Conservation (phyloP, 192 early-diverging fungal species). For the Linderina pennispora region DNA sequence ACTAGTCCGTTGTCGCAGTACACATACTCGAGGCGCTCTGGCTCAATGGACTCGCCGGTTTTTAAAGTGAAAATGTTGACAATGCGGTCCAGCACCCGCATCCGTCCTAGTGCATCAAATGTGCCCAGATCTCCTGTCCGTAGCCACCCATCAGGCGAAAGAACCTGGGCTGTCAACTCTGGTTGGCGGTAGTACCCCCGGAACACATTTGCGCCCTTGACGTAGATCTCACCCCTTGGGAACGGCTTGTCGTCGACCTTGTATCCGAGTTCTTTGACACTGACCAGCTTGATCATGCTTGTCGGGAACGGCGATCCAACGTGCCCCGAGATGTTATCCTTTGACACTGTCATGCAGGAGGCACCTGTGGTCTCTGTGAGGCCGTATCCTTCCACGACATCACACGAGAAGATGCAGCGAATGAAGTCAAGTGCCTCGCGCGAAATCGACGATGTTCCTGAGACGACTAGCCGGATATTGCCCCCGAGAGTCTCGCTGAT, state of each 20-base stretch:
- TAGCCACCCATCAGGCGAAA: constrained; percentile 82
- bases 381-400: constrained; percentile 88
- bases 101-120: constrained; percentile 73
- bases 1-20: constrained; percentile 73
- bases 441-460: constrained; percentile 80
- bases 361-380: constrained; percentile 75
- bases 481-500: constrained; percentile 74
- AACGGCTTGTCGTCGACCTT: constrained; percentile 72
- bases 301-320: constrained; percentile 66
- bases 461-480: constrained; percentile 65
- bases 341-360: constrained; percentile 44
- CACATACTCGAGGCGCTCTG: constrained; percentile 90
- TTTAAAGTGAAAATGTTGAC: constrained; percentile 92
- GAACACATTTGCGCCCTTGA: constrained; percentile 75
- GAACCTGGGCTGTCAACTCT: constrained; percentile 64
- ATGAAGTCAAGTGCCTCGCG: constrained; percentile 82
- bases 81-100: constrained; percentile 89
- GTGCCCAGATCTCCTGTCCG: constrained; percentile 93
- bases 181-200: constrained; percentile 85
- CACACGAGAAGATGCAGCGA: constrained; percentile 71
- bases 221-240: constrained; percentile 84
- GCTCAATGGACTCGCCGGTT: constrained; percentile 88
- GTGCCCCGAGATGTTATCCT: constrained; percentile 63
- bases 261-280: constrained; percentile 86
- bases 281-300: constrained; percentile 81